These are phyloP conservation scores for Komagataella populi DNA, from an alignment of 805 yeast species.

Conservation along the genomic window DNA sequence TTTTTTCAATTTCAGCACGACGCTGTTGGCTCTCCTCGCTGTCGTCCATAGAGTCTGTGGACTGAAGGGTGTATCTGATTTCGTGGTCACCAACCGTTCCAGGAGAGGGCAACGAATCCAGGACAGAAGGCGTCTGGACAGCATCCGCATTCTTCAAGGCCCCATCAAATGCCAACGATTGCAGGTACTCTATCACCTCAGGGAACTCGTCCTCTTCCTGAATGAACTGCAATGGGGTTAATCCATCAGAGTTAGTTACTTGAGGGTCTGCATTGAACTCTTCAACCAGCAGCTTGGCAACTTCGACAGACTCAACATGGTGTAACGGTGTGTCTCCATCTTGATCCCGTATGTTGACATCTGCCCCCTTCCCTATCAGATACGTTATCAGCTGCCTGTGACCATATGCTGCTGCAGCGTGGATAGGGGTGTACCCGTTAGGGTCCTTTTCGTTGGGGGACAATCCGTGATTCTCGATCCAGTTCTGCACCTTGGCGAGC, in stretches of 20 bases:
- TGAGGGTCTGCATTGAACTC: slow-evolving; percentile 54
- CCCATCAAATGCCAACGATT: slow-evolving; percentile 22
- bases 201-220: slow-evolving; percentile 82
- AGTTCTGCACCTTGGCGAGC: slow-evolving; percentile 38
- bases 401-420: slow-evolving; percentile 94
- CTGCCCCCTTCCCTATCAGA: slow-evolving; percentile 51
- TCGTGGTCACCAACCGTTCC: slow-evolving; percentile 31
- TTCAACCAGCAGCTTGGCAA: slow-evolving; percentile 57
- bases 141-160: slow-evolving; percentile 8
- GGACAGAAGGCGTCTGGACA: background rate
- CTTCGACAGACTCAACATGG: slow-evolving; percentile 60
- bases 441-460: slow-evolving; percentile 72
- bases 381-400: slow-evolving; percentile 53
- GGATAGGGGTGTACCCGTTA: slow-evolving; percentile 93
- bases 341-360: slow-evolving; percentile 66
- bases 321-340: slow-evolving; percentile 97
- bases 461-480: slow-evolving; percentile 33
- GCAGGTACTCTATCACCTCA: slow-evolving; percentile 57
- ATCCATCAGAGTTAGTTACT: slow-evolving; percentile 56
- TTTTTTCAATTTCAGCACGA: slow-evolving; percentile 51
- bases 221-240: slow-evolving; percentile 58
- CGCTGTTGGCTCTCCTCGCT: slow-evolving; percentile 38
- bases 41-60: slow-evolving; percentile 22
- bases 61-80: slow-evolving; percentile 44
- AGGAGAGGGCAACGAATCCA: slow-evolving; percentile 10